Evolutionary conservation across 305 asterid species (phyloP).

Genomic region (Striga hermonthica): DNA sequence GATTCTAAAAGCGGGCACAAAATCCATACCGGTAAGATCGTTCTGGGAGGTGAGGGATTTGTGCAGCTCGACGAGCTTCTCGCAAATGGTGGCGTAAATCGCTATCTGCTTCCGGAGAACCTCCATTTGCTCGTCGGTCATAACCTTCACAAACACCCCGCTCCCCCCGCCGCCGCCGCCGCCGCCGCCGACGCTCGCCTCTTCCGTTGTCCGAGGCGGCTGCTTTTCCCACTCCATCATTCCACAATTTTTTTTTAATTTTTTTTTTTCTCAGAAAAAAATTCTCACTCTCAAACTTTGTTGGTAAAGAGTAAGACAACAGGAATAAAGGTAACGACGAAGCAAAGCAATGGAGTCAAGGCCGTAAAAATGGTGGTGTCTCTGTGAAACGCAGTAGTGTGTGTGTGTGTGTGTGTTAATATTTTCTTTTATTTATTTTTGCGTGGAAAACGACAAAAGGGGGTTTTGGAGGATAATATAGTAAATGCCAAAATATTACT

Average conservation of each 20-base stretch:
- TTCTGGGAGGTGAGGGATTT: constrained; percentile 85
- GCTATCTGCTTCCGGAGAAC: constrained; percentile 90
- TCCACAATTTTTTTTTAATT: background rate
- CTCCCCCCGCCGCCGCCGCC: constrained; percentile 43
- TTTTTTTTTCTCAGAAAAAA: too few species aligned
- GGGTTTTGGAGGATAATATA: constrained; percentile 22
- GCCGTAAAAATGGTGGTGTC: background rate
- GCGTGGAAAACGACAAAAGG: constrained; percentile 29
- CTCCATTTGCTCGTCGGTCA: constrained; percentile 98
- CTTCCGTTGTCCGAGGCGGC: constrained; percentile 52
- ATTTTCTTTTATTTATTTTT: background rate
- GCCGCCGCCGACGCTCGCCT: too few species aligned
- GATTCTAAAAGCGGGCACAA: background rate
- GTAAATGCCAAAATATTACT: constrained; percentile 10
- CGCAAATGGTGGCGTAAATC: constrained; percentile 80
- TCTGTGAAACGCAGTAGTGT: background rate
- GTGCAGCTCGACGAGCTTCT: constrained; percentile 86
- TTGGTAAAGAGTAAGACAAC: constrained; percentile 31
- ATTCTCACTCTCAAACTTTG: constrained; percentile 7
- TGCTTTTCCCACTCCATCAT: constrained; percentile 80
- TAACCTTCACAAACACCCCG: constrained; percentile 83
- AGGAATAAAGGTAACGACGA: constrained; percentile 57
- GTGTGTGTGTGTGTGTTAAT: background rate
- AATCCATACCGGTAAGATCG: constrained; percentile 68
- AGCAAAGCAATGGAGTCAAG: constrained; percentile 52